Base-by-base conservation (phyloP, 352 stramenopile genomes). In the Globisporangium carolinianum region DNA sequence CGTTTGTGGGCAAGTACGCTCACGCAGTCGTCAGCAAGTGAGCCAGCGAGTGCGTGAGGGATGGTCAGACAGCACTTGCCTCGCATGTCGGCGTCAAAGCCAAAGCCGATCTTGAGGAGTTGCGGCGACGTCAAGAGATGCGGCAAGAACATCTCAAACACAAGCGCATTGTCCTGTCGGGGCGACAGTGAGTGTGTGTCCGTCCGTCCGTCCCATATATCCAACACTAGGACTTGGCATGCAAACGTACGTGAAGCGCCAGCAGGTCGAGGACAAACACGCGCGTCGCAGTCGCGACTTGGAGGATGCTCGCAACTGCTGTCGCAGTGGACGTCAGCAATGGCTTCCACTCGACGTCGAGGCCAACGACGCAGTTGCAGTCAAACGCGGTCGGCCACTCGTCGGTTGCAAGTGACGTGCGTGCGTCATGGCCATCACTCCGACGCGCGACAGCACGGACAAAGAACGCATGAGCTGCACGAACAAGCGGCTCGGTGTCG, bases 261-360 rank as follows among this genome's bases (percentile, higher is more conserved):
- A 89, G 62, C 32, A 89, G 59, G 43, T 89, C 76, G 47, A 87
- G 61, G 45, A 89, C 60, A 47, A 87, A 84, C 38, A 83, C 68
- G 43, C 55, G 62, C 5, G 69, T 64, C 5, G 41, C 43, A 5
- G 76, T 75, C 9, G 79, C 75, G 38, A 89, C 83, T 51, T 89
- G 79, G 12, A 89, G 55, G 43, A 86, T 82, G 39, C 79, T 89
- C 0, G 79, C 79, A 10, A 86, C 38, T 12, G 67, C 62, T 18
- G 55, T 65, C 37, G 53, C 60, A 12, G 53, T 77, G 7, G 63
- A 71, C 1, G 55, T 71, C 12, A 67, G 67, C 4, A 17, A 12
- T 9, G 79, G 79, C 9, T 78, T 75, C 79, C 79, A 89, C 53
- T 89, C 79, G 8, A 89, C 79, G 47, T 89, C 79, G 14, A 89